phyloP scores from a whole-genome alignment of 306 rosid genomes.

The Ziziphus jujuba region DNA sequence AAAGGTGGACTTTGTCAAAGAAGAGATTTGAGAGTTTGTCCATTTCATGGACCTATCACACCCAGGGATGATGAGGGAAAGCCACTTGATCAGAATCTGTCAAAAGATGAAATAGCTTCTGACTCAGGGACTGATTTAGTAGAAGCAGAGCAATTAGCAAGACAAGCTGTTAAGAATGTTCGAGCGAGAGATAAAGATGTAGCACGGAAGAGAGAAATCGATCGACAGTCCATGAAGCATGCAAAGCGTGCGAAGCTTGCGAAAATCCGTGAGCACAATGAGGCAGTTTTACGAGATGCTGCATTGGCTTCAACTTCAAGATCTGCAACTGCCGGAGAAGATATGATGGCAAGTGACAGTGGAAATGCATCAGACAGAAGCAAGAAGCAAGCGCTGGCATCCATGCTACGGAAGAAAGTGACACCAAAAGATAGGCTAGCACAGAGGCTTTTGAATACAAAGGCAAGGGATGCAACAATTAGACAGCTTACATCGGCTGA shows the following conservation, averaged over 20 bases:
- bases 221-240: slow-evolving; percentile 53
- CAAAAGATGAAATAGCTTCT: slow-evolving; percentile 32
- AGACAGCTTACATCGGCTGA: slow-evolving; percentile 43
- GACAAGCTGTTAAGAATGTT: slow-evolving; percentile 78
- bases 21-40: slow-evolving; percentile 71
- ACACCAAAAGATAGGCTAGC: slow-evolving; percentile 74
- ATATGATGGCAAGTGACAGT: slow-evolving; percentile 24
- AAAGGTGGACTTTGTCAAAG: slow-evolving; percentile 84
- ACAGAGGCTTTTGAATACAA: slow-evolving; percentile 54
- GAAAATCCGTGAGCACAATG: slow-evolving; percentile 87
- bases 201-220: slow-evolving; percentile 47
- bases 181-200: slow-evolving; percentile 62
- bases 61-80: slow-evolving; percentile 84
- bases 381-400: slow-evolving; percentile 65
- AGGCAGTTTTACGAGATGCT: slow-evolving; percentile 65
- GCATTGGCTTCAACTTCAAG: slow-evolving; percentile 78
- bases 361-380: slow-evolving; percentile 35
- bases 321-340: slow-evolving; percentile 61
- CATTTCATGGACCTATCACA: slow-evolving; percentile 82
- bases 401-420: slow-evolving; percentile 77
- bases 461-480: slow-evolving; percentile 44
- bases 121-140: slow-evolving; percentile 35
- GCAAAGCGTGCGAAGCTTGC: slow-evolving; percentile 91
- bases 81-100: slow-evolving; percentile 50
- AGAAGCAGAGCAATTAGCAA: slow-evolving; percentile 59